These are phyloP conservation scores for Plenodomus biglobosus DNA, from an alignment of 2,329 filamentous ascomycete genomes.

Conservation along the genomic window DNA sequence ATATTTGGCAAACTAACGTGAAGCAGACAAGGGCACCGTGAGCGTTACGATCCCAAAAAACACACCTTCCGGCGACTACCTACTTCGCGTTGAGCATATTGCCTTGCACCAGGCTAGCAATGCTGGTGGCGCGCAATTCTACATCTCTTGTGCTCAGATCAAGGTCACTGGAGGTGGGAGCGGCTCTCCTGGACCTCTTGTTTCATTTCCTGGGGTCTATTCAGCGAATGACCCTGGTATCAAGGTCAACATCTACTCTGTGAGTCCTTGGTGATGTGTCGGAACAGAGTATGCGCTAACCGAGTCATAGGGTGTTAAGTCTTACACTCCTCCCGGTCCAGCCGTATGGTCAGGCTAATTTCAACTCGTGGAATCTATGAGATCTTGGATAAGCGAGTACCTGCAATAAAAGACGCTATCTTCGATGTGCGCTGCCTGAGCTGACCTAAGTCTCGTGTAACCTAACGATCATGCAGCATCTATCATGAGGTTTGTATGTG, in stretches of 20 bases:
- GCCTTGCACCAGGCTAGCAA: constrained; percentile 46
- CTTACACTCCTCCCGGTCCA: neutral
- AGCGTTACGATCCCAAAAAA: constrained; percentile 46
- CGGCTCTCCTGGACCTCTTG: constrained; percentile 40
- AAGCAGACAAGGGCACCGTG: constrained; percentile 18
- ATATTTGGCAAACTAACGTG: neutral
- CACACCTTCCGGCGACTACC: constrained; percentile 49
- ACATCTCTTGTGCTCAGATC: constrained; percentile 50
- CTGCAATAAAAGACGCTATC: too few species aligned
- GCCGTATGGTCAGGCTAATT: neutral
- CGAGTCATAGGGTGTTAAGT: neutral
- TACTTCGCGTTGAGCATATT: constrained; percentile 53
- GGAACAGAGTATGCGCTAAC: neutral
- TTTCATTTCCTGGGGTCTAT: constrained; percentile 46
- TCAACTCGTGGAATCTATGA: neutral
- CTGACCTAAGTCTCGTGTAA: too few species aligned
- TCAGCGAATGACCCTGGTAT: constrained; percentile 30
- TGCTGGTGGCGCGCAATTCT: constrained; percentile 47
- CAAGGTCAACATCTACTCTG: constrained; percentile 37
- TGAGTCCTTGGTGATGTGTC: neutral
- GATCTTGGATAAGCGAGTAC: neutral
- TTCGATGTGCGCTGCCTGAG: too few species aligned
- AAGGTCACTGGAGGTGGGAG: constrained; percentile 44
- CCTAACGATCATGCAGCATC: too few species aligned
- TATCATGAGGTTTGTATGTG: too few species aligned